phyloP scores from a whole-genome alignment of 768 basidiomycete genomes.

The Saitozyma sp. region DNA sequence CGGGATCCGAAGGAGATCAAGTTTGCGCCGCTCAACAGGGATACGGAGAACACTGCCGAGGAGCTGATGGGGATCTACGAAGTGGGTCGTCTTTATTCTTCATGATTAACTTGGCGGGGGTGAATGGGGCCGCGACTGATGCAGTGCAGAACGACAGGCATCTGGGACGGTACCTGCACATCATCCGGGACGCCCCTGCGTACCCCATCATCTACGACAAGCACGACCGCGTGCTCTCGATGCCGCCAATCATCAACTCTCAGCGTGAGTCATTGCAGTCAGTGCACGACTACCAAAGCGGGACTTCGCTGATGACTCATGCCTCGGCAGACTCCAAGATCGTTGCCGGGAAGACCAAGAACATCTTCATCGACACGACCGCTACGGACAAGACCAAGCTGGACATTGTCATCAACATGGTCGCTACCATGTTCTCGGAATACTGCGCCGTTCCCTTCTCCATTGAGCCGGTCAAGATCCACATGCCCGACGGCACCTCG shows the following conservation, averaged over 20 bases:
- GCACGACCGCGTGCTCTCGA: conserved; percentile 81
- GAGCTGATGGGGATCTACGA: conserved; percentile 93
- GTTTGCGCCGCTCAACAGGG: conserved; percentile 82
- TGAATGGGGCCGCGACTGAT: neutral
- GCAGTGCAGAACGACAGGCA: conserved; percentile 79
- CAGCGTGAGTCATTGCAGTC: conserved; percentile 42
- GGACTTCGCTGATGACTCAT: conserved; percentile 6
- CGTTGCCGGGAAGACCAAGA: conserved; percentile 76
- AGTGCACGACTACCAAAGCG: neutral
- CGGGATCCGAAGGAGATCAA: conserved; percentile 76
- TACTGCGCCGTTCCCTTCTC: conserved; percentile 89
- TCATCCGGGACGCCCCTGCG: conserved; percentile 90
- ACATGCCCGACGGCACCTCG: conserved; percentile 72
- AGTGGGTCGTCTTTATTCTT: conserved; percentile 56
- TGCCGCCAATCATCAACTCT: conserved; percentile 79
- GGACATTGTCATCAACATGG: conserved; percentile 90
- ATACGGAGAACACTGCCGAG: conserved; percentile 75
- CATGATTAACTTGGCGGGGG: neutral
- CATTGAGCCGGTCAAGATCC: conserved; percentile 87
- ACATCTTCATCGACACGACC: conserved; percentile 95
- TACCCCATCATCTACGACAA: conserved; percentile 97
- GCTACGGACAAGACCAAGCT: conserved; percentile 97
- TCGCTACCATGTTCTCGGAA: conserved; percentile 97
- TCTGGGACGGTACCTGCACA: conserved; percentile 79
- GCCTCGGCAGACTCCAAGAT: conserved; percentile 74